Conservation (phyloP, 208 protist species). For the Leishmania lainsoni region DNA sequence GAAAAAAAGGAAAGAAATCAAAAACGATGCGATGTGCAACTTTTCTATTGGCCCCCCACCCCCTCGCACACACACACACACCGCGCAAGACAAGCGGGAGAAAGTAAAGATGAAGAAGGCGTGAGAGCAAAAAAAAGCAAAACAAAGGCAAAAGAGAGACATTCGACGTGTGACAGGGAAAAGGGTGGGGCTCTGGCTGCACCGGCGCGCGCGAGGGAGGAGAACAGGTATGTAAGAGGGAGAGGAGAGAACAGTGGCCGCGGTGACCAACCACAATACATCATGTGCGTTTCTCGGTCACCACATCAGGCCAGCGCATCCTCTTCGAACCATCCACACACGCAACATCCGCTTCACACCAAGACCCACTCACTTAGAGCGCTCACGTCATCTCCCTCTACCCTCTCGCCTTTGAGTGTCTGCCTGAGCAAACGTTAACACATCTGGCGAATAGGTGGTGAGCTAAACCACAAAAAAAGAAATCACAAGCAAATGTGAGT, state of each 20-base stretch:
- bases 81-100: neutral
- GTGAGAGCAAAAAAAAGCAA: neutral
- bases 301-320: neutral
- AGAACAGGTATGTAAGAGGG: neutral
- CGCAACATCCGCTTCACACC: neutral
- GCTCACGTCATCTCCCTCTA: neutral
- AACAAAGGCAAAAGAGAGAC: neutral
- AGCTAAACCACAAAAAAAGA: neutral
- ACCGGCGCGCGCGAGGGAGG: neutral
- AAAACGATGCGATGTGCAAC: neutral
- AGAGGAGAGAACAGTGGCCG: neutral
- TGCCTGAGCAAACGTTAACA: neutral
- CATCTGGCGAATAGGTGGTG: too few relatives aligned
- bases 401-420: neutral
- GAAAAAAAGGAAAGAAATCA: neutral
- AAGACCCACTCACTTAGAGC: neutral
- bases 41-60: neutral
- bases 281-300: neutral
- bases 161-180: neutral
- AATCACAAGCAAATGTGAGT: neutral
- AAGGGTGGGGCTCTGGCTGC: neutral
- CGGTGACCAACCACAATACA: neutral
- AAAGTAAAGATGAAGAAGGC: neutral
- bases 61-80: too few relatives aligned
- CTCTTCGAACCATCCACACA: neutral